A percentile compares a stretch with the other conserved stretches of the same genome.
Conservation (phyloP, 805 yeast genomes). For the Debaryomyces prosopidis region DNA sequence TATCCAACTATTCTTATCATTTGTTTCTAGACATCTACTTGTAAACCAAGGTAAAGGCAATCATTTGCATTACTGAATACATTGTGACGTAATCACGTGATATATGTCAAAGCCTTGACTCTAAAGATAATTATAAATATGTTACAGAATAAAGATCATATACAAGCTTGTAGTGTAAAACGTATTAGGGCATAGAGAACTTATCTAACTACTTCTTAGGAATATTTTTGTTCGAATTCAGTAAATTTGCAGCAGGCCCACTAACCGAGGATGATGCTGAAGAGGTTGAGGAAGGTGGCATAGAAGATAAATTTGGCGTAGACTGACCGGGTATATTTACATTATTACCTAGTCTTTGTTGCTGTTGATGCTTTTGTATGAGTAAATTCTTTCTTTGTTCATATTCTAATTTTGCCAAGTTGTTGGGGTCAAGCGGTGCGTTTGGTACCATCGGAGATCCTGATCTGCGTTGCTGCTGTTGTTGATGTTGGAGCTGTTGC, state of each 20-base stretch:
- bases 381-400: constrained; percentile 38
- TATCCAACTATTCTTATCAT: too few species aligned
- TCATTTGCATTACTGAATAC: too few species aligned
- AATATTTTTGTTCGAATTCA: neutral
- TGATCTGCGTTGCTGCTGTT: constrained; percentile 15
- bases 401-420: constrained; percentile 31
- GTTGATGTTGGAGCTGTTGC: constrained; percentile 21
- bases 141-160: too few species aligned
- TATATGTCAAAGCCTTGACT: too few species aligned
- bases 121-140: too few species aligned
- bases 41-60: too few species aligned
- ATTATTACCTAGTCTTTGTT: constrained; percentile 10
- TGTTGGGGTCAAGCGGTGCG: constrained; percentile 20
- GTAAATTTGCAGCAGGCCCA: neutral
- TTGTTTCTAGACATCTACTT: too few species aligned
- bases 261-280: constrained; percentile 1
- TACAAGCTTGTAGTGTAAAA: too few species aligned
- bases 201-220: too few species aligned
- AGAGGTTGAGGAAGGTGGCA: constrained; percentile 1
- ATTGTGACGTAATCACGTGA: too few species aligned
- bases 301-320: neutral
- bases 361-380: constrained; percentile 33
- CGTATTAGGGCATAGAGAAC: too few species aligned
- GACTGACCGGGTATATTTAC: neutral
- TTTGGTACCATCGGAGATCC: constrained; percentile 9